Percentiles rank a stretch among this genome's conserved stretches.
Conservation (phyloP, 2,329 filamentous ascomycete genomes). For the Neofusicoccum kwambonambiense region DNA sequence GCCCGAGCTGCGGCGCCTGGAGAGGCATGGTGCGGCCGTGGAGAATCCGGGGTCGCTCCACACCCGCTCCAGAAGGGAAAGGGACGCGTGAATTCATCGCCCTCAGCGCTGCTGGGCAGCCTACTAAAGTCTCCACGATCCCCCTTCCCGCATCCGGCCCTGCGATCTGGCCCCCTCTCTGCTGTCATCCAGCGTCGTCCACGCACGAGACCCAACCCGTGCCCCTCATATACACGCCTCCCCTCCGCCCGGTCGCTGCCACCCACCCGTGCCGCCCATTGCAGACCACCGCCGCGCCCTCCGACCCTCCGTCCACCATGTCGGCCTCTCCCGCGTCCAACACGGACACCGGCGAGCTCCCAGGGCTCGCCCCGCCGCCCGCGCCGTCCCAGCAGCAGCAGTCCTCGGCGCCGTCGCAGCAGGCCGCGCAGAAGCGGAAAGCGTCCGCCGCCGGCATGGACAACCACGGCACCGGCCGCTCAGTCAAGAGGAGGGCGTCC, state of each 20-base stretch:
- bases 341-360: neutral
- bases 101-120: neutral
- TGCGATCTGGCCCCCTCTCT: conserved; percentile 8
- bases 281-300: neutral
- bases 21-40: conserved; percentile 5
- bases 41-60: conserved; percentile 18
- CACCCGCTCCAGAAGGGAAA: conserved; percentile 6
- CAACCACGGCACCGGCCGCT: conserved; percentile 47
- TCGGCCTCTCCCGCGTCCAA: conserved; percentile 16
- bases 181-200: neutral
- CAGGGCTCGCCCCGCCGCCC: neutral
- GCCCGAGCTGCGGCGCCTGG: conserved; percentile 8
- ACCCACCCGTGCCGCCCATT: neutral
- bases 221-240: neutral
- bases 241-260: neutral
- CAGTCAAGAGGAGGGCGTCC: conserved; percentile 81
- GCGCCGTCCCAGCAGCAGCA: neutral
- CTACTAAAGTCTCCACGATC: conserved; percentile 18
- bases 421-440: conserved; percentile 54
- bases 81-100: conserved; percentile 15
- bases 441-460: conserved; percentile 56
- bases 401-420: neutral
- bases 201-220: conserved; percentile 1
- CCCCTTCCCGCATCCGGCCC: conserved; percentile 17
- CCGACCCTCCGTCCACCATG: conserved; percentile 10